Base-by-base conservation (phyloP, 257 asterid genomes). In the Catharanthus roseus region DNA sequence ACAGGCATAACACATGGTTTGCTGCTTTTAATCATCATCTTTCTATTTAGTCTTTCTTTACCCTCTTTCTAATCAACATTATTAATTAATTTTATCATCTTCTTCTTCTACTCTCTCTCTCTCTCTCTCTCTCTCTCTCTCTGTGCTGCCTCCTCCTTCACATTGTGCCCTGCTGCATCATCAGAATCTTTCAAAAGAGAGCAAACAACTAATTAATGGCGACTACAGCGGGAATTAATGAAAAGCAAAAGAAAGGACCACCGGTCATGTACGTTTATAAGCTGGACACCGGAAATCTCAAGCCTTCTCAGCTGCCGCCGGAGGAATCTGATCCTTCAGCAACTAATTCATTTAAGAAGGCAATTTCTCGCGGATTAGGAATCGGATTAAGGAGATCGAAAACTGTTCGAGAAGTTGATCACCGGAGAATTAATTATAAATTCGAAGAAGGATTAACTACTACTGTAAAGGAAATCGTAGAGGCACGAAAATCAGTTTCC, bases 1-100 rank as follows among this genome's bases (percentile, higher is more conserved):
- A 79, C 80, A 82, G 85, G 77, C 82, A 84, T 68, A 79, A 80
- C 93, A 87, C 90, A 84, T 87, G 93, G 77, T 79, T 87, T 85
- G 89, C 84, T 78, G 29, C 74, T 63, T 70, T 67, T 68, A 64
- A 71, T 76, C 76, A 42, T 8, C 10, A 10, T 44, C 74, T 58
- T 69, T 64, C 5, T 53, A 72, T 47, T n/a, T n/a, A n/a, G n/a
- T n/a, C n/a, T n/a, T n/a, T 61, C 69, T 61, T 63, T 53, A 68
- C 75, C 70, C 61, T 29, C 65, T 64, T 66, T 63, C 79, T 71
- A 77, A 77, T 85, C 83, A 74, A 69, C 73, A 68, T 68, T 56
- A 12, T 68, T 38, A n/a, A n/a, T n/a, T n/a, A n/a, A n/a, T n/a
- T n/a, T n/a, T 38, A 38, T 38, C 8, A 38, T 3, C 42, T 38